Conservation (phyloP, 306 rosid genomes). For the Fagus sylvatica region DNA sequence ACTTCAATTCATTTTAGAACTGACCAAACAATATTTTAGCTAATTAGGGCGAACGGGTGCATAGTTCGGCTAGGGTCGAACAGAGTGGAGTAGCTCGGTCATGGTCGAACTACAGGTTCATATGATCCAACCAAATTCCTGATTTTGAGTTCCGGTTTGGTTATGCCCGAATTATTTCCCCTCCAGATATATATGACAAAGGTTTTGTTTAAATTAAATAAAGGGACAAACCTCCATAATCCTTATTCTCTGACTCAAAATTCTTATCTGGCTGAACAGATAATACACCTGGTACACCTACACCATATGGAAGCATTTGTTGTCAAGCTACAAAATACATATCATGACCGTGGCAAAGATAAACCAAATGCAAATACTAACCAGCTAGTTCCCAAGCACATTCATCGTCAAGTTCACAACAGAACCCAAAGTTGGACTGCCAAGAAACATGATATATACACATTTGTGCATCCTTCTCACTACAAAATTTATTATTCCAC, state of each 20-base stretch:
- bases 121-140: too few relatives aligned
- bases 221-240: constrained; percentile 60
- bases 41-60: too few relatives aligned
- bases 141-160: too few relatives aligned
- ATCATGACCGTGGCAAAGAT: background rate
- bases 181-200: background rate
- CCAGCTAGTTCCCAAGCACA: constrained; percentile 71
- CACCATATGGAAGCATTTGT: constrained; percentile 26
- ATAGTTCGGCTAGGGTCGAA: too few relatives aligned
- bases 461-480: constrained; percentile 89
- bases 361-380: constrained; percentile 22
- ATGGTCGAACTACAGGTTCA: too few relatives aligned
- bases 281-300: constrained; percentile 78
- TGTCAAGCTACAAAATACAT: background rate
- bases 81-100: too few relatives aligned
- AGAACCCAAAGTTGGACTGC: constrained; percentile 78
- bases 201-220: background rate
- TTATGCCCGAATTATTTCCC: too few relatives aligned
- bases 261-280: constrained; percentile 63
- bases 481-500: constrained; percentile 36
- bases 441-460: constrained; percentile 89
- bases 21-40: too few relatives aligned
- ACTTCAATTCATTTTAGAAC: too few relatives aligned
- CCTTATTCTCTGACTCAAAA: constrained; percentile 65
- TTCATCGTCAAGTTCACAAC: constrained; percentile 83